These are phyloP conservation scores for Monilinia vaccinii-corymbosi DNA, from an alignment of 2,329 filamentous ascomycete species.

Conservation along the genomic window DNA sequence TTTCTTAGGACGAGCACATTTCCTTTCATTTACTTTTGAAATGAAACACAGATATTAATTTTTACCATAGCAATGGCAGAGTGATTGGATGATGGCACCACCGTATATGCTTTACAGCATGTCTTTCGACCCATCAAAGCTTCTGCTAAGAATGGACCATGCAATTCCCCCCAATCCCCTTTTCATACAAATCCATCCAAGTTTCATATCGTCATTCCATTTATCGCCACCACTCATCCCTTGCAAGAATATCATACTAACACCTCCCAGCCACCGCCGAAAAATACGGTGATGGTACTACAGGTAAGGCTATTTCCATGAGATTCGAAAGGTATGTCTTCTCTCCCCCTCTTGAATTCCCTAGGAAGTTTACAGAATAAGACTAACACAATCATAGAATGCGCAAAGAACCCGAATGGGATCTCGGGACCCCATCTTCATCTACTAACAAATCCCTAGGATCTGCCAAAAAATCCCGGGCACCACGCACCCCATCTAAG, in stretches of 20 bases:
- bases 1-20: constrained; percentile 8
- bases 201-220: constrained; percentile 11
- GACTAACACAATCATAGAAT: constrained; percentile 3
- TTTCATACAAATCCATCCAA: neutral
- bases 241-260: constrained; percentile 20
- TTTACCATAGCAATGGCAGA: constrained; percentile 17
- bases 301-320: constrained; percentile 25
- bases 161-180: neutral
- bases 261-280: constrained; percentile 23
- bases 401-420: constrained; percentile 21
- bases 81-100: constrained; percentile 21
- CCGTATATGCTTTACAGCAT: constrained; percentile 23
- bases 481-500: neutral
- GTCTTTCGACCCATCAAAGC: constrained; percentile 26
- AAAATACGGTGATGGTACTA: constrained; percentile 21
- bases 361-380: neutral
- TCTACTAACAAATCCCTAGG: constrained; percentile 12
- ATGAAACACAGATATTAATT: constrained; percentile 14
- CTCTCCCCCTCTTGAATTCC: neutral
- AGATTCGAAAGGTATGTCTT: constrained; percentile 21
- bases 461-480: constrained; percentile 4
- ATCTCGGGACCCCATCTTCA: constrained; percentile 11
- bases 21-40: neutral
- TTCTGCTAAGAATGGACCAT: constrained; percentile 13
- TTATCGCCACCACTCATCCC: constrained; percentile 8